Conservation (phyloP, 2,329 filamentous ascomycete genomes). For the Microthyrium microscopicum region DNA sequence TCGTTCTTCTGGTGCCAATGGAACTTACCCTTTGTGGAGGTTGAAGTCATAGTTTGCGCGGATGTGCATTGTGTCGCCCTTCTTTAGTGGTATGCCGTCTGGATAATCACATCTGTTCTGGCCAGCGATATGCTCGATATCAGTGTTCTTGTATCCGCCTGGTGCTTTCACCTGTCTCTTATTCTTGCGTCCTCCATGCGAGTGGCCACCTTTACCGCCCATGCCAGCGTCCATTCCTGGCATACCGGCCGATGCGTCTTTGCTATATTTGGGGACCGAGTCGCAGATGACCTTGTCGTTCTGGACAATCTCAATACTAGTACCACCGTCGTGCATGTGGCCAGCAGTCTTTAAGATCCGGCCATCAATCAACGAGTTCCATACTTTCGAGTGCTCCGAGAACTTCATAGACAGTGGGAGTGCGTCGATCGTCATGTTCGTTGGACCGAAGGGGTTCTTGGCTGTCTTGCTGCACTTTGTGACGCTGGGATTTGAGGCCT, state of each 20-base stretch:
- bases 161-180: background rate
- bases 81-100: constrained; percentile 1
- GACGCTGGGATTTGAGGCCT: background rate
- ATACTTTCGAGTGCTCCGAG: background rate
- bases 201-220: too few relatives aligned
- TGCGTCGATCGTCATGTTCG: background rate
- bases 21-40: background rate
- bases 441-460: background rate
- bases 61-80: constrained; percentile 1
- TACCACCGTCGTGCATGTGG: constrained; percentile 3
- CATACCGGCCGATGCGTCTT: background rate
- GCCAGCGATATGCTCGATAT: background rate
- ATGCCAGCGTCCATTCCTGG: too few relatives aligned
- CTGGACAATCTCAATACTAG: constrained; percentile 2
- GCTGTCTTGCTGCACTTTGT: background rate
- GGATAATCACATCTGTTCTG: background rate
- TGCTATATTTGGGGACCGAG: background rate
- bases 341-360: background rate
- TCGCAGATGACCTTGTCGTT: constrained; percentile 5
- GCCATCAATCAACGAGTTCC: background rate
- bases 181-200: background rate
- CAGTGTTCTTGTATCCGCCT: background rate
- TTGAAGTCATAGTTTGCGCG: constrained; percentile 1
- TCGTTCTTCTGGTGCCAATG: background rate
- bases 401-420: background rate